Conservation (phyloP, 345 rosid species). For the Lumnitzera racemosa region DNA sequence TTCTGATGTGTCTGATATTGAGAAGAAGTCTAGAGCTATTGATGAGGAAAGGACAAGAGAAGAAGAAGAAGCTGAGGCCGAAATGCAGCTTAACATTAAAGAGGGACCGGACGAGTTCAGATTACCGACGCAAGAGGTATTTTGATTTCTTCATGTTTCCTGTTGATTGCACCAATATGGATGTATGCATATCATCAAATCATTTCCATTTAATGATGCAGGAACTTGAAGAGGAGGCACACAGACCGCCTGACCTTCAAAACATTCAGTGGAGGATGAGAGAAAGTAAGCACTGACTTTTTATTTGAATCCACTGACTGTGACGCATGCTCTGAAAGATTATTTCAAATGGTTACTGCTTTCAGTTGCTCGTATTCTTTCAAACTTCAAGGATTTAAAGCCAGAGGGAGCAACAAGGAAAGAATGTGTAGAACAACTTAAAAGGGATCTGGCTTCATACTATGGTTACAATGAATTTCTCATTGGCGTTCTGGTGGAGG, state of each 20-base stretch:
- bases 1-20: slow-evolving; percentile 54
- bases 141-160: not conserved
- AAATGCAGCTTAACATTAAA: slow-evolving; percentile 38
- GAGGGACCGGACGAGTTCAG: slow-evolving; percentile 73
- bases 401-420: slow-evolving; percentile 62
- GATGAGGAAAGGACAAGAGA: slow-evolving; percentile 35
- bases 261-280: slow-evolving; percentile 67
- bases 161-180: slow-evolving; percentile 1
- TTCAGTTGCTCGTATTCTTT: slow-evolving; percentile 76
- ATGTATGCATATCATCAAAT: not conserved
- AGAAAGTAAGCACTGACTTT: slow-evolving; percentile 54
- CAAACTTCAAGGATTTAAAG: slow-evolving; percentile 58
- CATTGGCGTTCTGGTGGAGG: slow-evolving; percentile 75
- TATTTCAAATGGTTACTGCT: slow-evolving; percentile 5
- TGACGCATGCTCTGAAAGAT: not conserved
- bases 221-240: slow-evolving; percentile 83
- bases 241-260: slow-evolving; percentile 67
- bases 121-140: slow-evolving; percentile 80
- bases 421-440: slow-evolving; percentile 63
- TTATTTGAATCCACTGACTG: not conserved
- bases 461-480: slow-evolving; percentile 91
- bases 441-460: slow-evolving; percentile 64
- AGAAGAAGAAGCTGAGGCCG: slow-evolving; percentile 51
- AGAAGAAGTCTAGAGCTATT: slow-evolving; percentile 37
- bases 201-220: slow-evolving; percentile 14